Base-by-base conservation (phyloP, 495 filamentous ascomycete species). In the Aspergillus homomorphus region DNA sequence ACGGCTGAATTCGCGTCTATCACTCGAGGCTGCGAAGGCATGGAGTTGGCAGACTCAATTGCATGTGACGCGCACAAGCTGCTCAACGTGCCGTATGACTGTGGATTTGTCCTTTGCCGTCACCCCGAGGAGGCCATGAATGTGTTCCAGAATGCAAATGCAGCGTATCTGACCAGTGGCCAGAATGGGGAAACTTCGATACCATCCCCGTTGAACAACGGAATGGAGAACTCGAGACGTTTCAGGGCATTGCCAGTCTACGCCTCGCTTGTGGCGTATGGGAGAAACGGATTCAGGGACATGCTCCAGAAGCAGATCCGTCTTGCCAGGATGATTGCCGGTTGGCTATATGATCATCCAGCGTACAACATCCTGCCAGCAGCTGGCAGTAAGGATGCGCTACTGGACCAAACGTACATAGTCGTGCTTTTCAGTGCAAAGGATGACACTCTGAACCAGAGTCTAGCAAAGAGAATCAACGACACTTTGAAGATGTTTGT, bases 41-140 rank as follows among this genome's bases (percentile, higher is more conserved):
- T 96, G n/a, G 89, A 96, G 56, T 75, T 92, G 16, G 91, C 87
- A 2, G 91, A 98, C 67, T 95, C 90, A 33, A 89, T 98, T 33
- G 83, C 88, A 0, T 87, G 88, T 0, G 93, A 98, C 63, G 89
- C 81, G 2, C 93, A 98, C 69, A 96, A 97, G 66, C 73, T 96
- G 6, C 79, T 98, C n/a, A 97, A 97, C 62, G 91, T 96, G 76
- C 92, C 93, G 4, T 98, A 98, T 60, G 93, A 98, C 69, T 92
- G 84, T 62, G 93, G 93, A 15, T 89, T 96, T 70, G 96, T 95
- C 80, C 80, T 96, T 61, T 87, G 83, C 61, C 84, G 86, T 9
- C 77, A 89, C 53, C 73, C 80, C 1, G 62, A 74, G 4, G 69
- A 86, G 26, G 78, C 85, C 0, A 70, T 71, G 12, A 71, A 82